phyloP scores from a whole-genome alignment of 1,139 yeast species.

The Eremothecium coryli region DNA sequence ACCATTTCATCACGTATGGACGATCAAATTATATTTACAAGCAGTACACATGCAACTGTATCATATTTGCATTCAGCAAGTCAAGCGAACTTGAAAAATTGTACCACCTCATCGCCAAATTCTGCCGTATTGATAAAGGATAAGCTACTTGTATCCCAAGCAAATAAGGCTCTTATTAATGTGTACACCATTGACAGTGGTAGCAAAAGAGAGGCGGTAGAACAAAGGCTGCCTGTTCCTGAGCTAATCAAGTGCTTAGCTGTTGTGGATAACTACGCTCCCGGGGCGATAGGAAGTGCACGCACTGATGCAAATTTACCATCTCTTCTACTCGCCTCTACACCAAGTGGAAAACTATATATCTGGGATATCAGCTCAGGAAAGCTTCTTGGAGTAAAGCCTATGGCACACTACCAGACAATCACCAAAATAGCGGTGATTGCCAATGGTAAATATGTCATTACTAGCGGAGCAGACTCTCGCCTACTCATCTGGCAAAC shows the following conservation, averaged over 20 bases:
- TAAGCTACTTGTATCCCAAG: conserved; percentile 52
- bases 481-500: conserved; percentile 70
- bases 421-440: conserved; percentile 53
- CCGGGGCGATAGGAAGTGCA: not conserved
- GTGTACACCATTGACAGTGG: conserved; percentile 55
- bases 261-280: conserved; percentile 17
- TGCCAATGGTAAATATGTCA: conserved; percentile 55
- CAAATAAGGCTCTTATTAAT: conserved; percentile 62
- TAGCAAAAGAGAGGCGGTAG: conserved; percentile 58
- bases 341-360: conserved; percentile 53
- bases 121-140: conserved; percentile 36
- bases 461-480: conserved; percentile 77
- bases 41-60: conserved; percentile 23
- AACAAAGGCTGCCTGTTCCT: conserved; percentile 79
- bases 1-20: too few species aligned
- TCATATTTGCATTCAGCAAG: conserved; percentile 26
- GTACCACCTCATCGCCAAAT: conserved; percentile 33
- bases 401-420: conserved; percentile 72
- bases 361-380: conserved; percentile 88
- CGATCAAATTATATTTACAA: conserved; percentile 28
- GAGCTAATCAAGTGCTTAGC: conserved; percentile 59
- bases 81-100: conserved; percentile 26
- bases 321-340: conserved; percentile 59
- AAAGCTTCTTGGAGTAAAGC: conserved; percentile 56
- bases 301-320: conserved; percentile 32